A percentile compares a stretch with the other conserved stretches of the same genome.
phyloP scores from a whole-genome alignment of 352 stramenopile species.

The Globisporangium paddicum region DNA sequence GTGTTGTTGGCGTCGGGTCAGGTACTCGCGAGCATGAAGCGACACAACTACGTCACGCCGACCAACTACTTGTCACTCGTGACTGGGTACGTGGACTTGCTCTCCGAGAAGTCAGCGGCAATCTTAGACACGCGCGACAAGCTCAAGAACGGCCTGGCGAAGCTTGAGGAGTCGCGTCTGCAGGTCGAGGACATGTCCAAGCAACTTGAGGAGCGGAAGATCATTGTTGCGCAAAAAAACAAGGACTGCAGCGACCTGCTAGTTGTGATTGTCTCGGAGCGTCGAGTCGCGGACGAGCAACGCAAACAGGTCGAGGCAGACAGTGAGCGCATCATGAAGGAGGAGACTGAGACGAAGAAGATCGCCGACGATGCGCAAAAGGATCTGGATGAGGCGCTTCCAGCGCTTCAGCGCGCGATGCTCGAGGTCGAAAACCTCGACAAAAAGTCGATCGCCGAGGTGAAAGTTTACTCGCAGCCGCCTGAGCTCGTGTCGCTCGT shows the following conservation, averaged over 20 bases:
- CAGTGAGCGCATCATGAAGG: slow-evolving; percentile 87
- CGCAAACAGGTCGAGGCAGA: slow-evolving; percentile 93
- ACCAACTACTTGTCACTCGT: slow-evolving; percentile 93
- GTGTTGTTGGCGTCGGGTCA: slow-evolving; percentile 79
- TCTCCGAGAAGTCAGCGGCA: slow-evolving; percentile 66
- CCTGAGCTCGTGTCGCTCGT: slow-evolving; percentile 90
- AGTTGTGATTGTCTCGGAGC: slow-evolving; percentile 92
- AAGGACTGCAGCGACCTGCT: slow-evolving; percentile 95
- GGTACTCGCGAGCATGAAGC: slow-evolving; percentile 88
- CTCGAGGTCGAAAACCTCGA: slow-evolving; percentile 93
- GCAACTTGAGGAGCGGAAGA: slow-evolving; percentile 84
- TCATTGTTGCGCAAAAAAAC: slow-evolving; percentile 89
- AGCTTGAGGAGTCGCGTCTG: slow-evolving; percentile 76
- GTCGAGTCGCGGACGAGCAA: slow-evolving; percentile 92
- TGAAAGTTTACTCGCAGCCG: slow-evolving; percentile 94
- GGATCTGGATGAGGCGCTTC: slow-evolving; percentile 93
- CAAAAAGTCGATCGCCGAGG: slow-evolving; percentile 93
- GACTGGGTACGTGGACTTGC: slow-evolving; percentile 86
- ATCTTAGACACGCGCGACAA: slow-evolving; percentile 79
- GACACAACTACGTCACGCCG: slow-evolving; percentile 93
- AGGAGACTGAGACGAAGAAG: slow-evolving; percentile 91
- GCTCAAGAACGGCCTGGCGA: slow-evolving; percentile 77
- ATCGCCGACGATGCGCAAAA: slow-evolving; percentile 94
- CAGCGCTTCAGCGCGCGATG: slow-evolving; percentile 92
- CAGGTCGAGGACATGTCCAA: slow-evolving; percentile 87